Conservation (phyloP, 2,329 filamentous ascomycete species). For the Pseudopyricularia javanii region DNA sequence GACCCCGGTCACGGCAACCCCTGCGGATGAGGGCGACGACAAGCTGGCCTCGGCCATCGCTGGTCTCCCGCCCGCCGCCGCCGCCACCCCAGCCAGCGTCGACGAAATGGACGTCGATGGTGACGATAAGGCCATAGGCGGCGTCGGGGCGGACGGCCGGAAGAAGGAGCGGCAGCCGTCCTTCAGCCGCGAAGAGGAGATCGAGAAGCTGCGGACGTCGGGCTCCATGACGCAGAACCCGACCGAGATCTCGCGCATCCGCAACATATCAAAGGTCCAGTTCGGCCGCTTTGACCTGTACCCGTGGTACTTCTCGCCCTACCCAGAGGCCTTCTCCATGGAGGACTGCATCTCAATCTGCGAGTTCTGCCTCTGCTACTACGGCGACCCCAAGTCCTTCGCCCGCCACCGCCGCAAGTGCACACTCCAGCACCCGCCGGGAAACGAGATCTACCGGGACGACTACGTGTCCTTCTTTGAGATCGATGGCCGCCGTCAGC, state of each 20-base stretch:
- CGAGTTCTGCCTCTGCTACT: constrained; percentile 93
- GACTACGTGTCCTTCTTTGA: constrained; percentile 93
- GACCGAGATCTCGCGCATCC: constrained; percentile 87
- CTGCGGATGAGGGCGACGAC: constrained; percentile 29
- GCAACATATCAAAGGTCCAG: constrained; percentile 87
- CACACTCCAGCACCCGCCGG: constrained; percentile 79
- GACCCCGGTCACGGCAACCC: constrained; percentile 16
- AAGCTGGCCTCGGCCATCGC: constrained; percentile 31
- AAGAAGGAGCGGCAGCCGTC: constrained; percentile 32
- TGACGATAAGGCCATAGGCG: constrained; percentile 19
- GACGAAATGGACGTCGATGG: constrained; percentile 47
- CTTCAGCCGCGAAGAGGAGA: constrained; percentile 79
- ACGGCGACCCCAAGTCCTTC: constrained; percentile 71
- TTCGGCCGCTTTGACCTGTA: constrained; percentile 89
- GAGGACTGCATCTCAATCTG: constrained; percentile 91
- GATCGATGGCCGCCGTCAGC: constrained; percentile 85
- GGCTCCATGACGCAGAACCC: constrained; percentile 99
- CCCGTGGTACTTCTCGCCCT: constrained; percentile 98
- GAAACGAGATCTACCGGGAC: constrained; percentile 96
- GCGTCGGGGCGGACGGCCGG: constrained; percentile 14
- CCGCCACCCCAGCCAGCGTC: constrained; percentile 20
- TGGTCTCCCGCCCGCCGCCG: constrained; percentile 28
- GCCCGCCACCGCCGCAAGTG: constrained; percentile 81
- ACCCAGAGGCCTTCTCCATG: constrained; percentile 78
- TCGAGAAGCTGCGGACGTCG: constrained; percentile 86